phyloP scores from a whole-genome alignment of 1,284 basidiomycete genomes.

The Megacollybia platyphylla region DNA sequence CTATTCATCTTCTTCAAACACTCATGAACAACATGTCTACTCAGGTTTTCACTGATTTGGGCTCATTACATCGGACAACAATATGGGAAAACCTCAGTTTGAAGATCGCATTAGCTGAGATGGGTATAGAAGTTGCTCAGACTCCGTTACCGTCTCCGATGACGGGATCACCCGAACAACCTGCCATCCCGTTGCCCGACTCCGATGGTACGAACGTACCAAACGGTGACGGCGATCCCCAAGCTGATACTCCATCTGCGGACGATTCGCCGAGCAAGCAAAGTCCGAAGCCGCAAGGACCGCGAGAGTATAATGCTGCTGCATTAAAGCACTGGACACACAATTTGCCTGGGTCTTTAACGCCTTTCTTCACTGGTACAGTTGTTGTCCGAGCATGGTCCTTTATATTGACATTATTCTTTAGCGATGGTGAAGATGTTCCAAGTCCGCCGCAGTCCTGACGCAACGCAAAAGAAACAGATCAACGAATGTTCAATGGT shows the following conservation, averaged over 20 bases:
- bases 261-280: constrained; percentile 13
- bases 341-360: constrained; percentile 67
- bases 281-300: constrained; percentile 26
- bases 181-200: constrained; percentile 24
- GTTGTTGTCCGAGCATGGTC: constrained; percentile 3
- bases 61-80: constrained; percentile 71
- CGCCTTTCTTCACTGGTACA: constrained; percentile 84
- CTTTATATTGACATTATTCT: constrained; percentile 2
- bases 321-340: constrained; percentile 74
- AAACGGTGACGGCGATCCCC: constrained; percentile 9
- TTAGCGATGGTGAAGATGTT: constrained; percentile 82
- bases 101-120: constrained; percentile 43
- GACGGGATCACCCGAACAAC: constrained; percentile 29
- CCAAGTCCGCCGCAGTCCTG: constrained; percentile 69
- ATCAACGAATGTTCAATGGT: constrained; percentile 57
- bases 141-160: constrained; percentile 28
- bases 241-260: constrained; percentile 6
- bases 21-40: constrained; percentile 54
- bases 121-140: constrained; percentile 32
- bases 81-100: constrained; percentile 82
- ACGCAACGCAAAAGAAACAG: constrained; percentile 69
- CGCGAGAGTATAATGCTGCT: constrained; percentile 56
- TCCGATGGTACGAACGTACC: constrained; percentile 15
- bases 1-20: constrained; percentile 65
- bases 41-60: constrained; percentile 65